Percentiles rank a stretch among this genome's conserved stretches.
Evolutionary conservation across 768 basidiomycete genomes (phyloP).

Genomic region (Mrakia hoshinonis): DNA sequence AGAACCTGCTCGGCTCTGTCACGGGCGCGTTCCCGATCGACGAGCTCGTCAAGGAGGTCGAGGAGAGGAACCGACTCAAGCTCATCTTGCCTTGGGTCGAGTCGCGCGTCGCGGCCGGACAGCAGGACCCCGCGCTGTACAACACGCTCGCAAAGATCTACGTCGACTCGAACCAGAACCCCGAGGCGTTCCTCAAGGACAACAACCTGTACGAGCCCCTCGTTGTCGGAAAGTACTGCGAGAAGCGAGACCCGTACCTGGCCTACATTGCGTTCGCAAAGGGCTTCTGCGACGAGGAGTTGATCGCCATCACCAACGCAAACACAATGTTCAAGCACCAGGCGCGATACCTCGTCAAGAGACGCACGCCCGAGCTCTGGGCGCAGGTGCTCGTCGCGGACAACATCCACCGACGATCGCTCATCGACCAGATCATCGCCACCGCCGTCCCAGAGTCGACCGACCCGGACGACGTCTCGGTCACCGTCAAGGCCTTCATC

Average conservation of each 20-base stretch:
- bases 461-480: conserved; percentile 95
- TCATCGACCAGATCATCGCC: conserved; percentile 89
- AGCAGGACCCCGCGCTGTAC: conserved; percentile 85
- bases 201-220: conserved; percentile 98
- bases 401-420: conserved; percentile 81
- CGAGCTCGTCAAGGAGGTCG: conserved; percentile 93
- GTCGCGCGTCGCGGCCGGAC: conserved; percentile 82
- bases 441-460: conserved; percentile 94
- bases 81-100: conserved; percentile 96
- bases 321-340: conserved; percentile 99
- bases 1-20: conserved; percentile 83
- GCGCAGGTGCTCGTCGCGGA: conserved; percentile 81
- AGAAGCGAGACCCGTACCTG: conserved; percentile 93
- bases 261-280: conserved; percentile 99
- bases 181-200: conserved; percentile 94
- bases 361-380: conserved; percentile 92
- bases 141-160: conserved; percentile 98
- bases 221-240: conserved; percentile 97
- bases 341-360: conserved; percentile 92
- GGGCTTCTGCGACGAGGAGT: conserved; percentile 95
- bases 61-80: conserved; percentile 90
- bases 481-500: conserved; percentile 97
- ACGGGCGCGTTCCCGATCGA: conserved; percentile 97
- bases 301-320: conserved; percentile 93
- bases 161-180: conserved; percentile 98